Conservation (phyloP, 805 yeast genomes). For the Myxozyma neotropica region DNA sequence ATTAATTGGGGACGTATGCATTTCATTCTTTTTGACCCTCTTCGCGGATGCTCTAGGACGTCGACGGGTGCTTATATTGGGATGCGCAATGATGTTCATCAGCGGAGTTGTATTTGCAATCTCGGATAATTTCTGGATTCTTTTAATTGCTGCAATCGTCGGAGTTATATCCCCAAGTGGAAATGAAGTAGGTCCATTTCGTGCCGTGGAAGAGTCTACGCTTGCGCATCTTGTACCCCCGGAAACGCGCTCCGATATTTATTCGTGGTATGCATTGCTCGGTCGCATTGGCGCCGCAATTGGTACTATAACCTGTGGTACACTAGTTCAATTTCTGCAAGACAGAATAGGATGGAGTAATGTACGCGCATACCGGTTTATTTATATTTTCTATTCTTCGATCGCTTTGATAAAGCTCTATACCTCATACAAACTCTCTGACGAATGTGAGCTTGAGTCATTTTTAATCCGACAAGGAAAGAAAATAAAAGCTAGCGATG, state of each 20-base stretch:
- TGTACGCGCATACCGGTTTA: slow-evolving; percentile 9
- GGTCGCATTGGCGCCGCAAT: slow-evolving; percentile 62
- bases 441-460: slow-evolving; percentile 53
- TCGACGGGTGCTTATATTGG: slow-evolving; percentile 45
- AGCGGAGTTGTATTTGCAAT: slow-evolving; percentile 49
- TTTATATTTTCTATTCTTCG: slow-evolving; percentile 23
- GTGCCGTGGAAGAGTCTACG: slow-evolving; percentile 57
- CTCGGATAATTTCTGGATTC: slow-evolving; percentile 42
- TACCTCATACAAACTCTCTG: slow-evolving; percentile 56
- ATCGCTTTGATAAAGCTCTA: slow-evolving; percentile 48
- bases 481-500: slow-evolving; percentile 33
- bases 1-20: slow-evolving; percentile 53
- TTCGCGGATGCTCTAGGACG: slow-evolving; percentile 55
- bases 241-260: slow-evolving; percentile 53
- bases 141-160: slow-evolving; percentile 47
- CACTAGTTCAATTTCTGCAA: slow-evolving; percentile 62
- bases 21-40: slow-evolving; percentile 50
- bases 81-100: slow-evolving; percentile 47
- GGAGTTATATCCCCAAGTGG: slow-evolving; percentile 61
- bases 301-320: slow-evolving; percentile 75
- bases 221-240: slow-evolving; percentile 51
- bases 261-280: slow-evolving; percentile 57
- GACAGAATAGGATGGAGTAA: slow-evolving; percentile 6
- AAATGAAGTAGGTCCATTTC: slow-evolving; percentile 59
- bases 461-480: slow-evolving; percentile 25